Percentiles rank a stretch among this genome's conserved stretches.
phyloP scores from a whole-genome alignment of 139 green algal genomes.

The Chlamydomonas sphaeroides region DNA sequence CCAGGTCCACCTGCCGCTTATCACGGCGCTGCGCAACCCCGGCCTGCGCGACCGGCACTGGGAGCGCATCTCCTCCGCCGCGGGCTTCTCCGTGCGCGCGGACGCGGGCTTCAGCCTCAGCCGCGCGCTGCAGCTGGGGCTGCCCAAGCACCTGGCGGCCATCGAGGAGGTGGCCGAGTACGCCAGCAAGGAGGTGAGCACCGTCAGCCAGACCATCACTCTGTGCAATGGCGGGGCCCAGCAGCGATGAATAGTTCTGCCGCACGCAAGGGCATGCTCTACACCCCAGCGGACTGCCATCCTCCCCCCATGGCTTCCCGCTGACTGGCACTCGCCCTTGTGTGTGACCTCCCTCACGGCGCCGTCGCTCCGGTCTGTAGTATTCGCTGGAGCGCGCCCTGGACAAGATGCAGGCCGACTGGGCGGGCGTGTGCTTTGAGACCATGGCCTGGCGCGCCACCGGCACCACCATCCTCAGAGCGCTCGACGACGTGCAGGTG shows the following conservation, averaged over 20 bases:
- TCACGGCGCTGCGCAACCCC: slow-evolving; percentile 78
- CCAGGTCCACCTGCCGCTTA: slow-evolving; percentile 69
- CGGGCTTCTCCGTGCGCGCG: slow-evolving; percentile 72
- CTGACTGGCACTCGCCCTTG: too few relatives aligned
- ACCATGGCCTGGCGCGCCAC: slow-evolving; percentile 73
- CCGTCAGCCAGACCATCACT: too few relatives aligned
- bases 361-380: too few relatives aligned
- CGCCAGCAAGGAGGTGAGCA: slow-evolving; percentile 54
- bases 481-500: slow-evolving; percentile 69
- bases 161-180: slow-evolving; percentile 82
- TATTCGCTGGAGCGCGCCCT: slow-evolving; percentile 77
- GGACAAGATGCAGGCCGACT: slow-evolving; percentile 89
- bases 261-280: too few relatives aligned
- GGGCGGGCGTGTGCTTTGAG: slow-evolving; percentile 75
- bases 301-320: too few relatives aligned
- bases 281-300: too few relatives aligned
- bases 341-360: too few relatives aligned
- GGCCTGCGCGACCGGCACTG: slow-evolving; percentile 74
- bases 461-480: slow-evolving; percentile 68
- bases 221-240: too few relatives aligned
- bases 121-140: slow-evolving; percentile 71
- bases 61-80: slow-evolving; percentile 67
- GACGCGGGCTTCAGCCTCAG: slow-evolving; percentile 76
- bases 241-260: too few relatives aligned
- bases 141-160: slow-evolving; percentile 64